Evolutionary conservation across 2,329 filamentous ascomycete species (phyloP), one percentile per base, ranked within the genome.

Genomic region (Blastomyces percursus): DNA sequence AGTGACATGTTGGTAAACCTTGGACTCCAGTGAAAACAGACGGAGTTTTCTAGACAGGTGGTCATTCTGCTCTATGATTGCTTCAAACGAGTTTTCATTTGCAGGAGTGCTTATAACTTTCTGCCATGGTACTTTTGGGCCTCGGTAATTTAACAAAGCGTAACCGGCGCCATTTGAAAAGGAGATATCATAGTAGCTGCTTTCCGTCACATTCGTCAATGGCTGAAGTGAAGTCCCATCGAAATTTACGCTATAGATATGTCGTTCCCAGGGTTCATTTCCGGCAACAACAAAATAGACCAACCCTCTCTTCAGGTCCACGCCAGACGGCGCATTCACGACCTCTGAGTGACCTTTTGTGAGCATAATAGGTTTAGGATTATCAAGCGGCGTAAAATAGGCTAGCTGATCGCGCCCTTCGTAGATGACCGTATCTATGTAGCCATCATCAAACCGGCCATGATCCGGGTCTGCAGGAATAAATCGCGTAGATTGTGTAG

Each of bases 261-360:
- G 94, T 55, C 94, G 87, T 74, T 97, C 88, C 51, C 90, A 94
- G 6, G 92, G 89, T 3, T 89, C 89, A 68, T 94, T 88, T 71
- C 93, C 91, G 1, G 94, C 94, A 1, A 86, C 87, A 59, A 91
- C 79, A 71, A 96, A 97, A 75, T 99, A 99, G 14, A 96, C 91
- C 9, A 96, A 75, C 69, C 96, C 96, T 67, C 88, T 88, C 67
- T 85, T 83, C 48, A 96, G 76, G 71, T 97, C 93, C 30, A 99
- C 83, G 0, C 90, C 88, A 1, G 90, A 90, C 0, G 93, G 91
- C 0, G 89, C 91, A 61, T 88, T 81, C 3, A 91, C 90, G 0
- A 99, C 93, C 74, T 99, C 95, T 92, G 93, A 99, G 40, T 87
- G 74, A 14, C 32, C 50, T 5, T 94, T 86, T 0, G 94, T 99